These are phyloP conservation scores for Puccinia horiana DNA, from an alignment of 1,284 basidiomycete species.

Conservation along the genomic window DNA sequence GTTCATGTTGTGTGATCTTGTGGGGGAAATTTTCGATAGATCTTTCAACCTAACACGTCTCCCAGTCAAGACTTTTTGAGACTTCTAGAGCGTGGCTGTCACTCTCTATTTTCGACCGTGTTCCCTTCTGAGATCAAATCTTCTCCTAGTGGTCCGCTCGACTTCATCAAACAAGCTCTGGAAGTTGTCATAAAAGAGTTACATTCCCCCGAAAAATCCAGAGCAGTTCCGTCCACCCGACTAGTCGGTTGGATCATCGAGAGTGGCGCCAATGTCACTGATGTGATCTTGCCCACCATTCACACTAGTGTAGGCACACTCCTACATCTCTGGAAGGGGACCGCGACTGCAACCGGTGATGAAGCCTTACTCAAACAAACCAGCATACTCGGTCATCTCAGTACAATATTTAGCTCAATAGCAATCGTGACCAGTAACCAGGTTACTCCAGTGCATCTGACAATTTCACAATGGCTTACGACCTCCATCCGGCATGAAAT, in stretches of 20 bases:
- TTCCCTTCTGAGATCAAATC: constrained; percentile 61
- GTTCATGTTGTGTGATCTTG: constrained; percentile 23
- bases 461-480: constrained; percentile 4
- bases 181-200: constrained; percentile 76
- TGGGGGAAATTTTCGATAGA: constrained; percentile 62
- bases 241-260: constrained; percentile 62
- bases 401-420: constrained; percentile 32
- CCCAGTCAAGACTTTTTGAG: constrained; percentile 70
- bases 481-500: constrained; percentile 23
- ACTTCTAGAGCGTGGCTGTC: constrained; percentile 70
- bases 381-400: constrained; percentile 41
- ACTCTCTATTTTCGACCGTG: constrained; percentile 72
- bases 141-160: constrained; percentile 56
- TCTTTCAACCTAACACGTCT: constrained; percentile 74
- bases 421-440: neutral
- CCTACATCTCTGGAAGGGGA: constrained; percentile 36
- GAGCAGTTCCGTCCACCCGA: constrained; percentile 79
- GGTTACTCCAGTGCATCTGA: neutral
- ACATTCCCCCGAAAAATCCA: constrained; percentile 84
- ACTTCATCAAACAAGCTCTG: constrained; percentile 71
- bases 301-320: constrained; percentile 4
- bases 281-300: constrained; percentile 38
- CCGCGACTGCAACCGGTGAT: neutral
- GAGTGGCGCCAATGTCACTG: constrained; percentile 27
- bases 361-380: constrained; percentile 6